These are phyloP conservation scores for Paecilomyces sp. DNA, from an alignment of 2,329 filamentous ascomycete species.

Conservation along the genomic window DNA sequence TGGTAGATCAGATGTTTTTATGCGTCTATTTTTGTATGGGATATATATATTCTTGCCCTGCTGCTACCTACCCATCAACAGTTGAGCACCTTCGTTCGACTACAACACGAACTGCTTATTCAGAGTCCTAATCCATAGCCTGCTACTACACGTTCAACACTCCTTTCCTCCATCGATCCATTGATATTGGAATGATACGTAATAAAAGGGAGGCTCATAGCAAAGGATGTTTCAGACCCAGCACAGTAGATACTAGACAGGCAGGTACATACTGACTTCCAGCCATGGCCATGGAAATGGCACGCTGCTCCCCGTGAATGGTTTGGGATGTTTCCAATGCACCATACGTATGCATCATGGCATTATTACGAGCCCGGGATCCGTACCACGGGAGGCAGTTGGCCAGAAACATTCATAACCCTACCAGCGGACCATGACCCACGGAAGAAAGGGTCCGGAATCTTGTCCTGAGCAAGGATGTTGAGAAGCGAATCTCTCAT, in stretches of 20 bases:
- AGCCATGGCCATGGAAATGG: not conserved
- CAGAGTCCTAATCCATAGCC: too few species aligned
- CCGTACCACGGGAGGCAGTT: not conserved
- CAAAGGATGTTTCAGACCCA: not conserved
- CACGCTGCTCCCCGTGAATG: not conserved
- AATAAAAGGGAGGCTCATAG: too few species aligned
- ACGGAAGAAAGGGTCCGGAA: not conserved
- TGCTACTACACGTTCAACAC: not conserved
- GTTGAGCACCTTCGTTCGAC: too few species aligned
- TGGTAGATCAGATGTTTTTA: not conserved
- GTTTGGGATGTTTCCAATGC: not conserved
- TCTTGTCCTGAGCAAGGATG: not conserved
- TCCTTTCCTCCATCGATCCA: not conserved
- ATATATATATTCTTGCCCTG: not conserved
- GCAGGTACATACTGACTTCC: not conserved
- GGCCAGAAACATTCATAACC: not conserved
- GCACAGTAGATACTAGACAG: not conserved
- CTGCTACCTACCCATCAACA: too few species aligned
- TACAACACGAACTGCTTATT: not conserved
- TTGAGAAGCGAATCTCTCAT: not conserved
- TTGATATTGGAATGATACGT: too few species aligned
- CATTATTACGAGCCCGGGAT: not conserved
- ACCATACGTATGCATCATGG: conserved; percentile 1
- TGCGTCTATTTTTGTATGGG: not conserved
- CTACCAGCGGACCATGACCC: not conserved